Conservation (phyloP, 805 yeast species). For the Ogataea pignaliae region DNA sequence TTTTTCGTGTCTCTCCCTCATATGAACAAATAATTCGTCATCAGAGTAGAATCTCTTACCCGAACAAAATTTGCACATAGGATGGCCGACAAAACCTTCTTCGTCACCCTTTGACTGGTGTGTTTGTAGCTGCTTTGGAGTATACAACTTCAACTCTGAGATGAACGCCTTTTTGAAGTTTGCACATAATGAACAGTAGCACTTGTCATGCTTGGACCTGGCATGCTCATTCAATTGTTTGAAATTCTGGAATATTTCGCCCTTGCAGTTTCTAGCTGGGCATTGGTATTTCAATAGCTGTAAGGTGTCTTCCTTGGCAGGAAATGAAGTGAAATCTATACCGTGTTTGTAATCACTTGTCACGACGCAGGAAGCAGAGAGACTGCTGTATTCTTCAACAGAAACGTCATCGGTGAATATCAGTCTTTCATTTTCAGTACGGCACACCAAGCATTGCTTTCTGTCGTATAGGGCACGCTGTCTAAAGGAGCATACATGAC, state of each 20-base stretch:
- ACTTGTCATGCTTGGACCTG: conserved; percentile 55
- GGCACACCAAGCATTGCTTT: conserved; percentile 75
- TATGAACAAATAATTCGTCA: conserved; percentile 79
- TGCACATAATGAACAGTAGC: conserved; percentile 73
- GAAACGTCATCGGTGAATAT: conserved; percentile 53
- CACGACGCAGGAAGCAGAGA: conserved; percentile 15
- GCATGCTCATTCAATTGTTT: conserved; percentile 63
- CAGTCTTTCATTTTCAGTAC: conserved; percentile 58
- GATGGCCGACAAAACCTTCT: conserved; percentile 83
- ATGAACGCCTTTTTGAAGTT: conserved; percentile 74
- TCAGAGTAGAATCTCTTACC: conserved; percentile 76
- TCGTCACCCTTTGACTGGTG: conserved; percentile 77
- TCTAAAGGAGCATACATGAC: conserved; percentile 78
- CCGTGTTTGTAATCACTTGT: conserved; percentile 41
- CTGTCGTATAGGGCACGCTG: conserved; percentile 77
- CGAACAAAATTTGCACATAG: conserved; percentile 77
- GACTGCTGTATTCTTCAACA: conserved; percentile 30
- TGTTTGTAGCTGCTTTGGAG: conserved; percentile 53
- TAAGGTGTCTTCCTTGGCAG: conserved; percentile 45
- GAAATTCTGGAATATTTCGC: conserved; percentile 39
- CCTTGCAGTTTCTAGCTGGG: conserved; percentile 32
- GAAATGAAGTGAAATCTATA: conserved; percentile 53
- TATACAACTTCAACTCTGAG: conserved; percentile 59
- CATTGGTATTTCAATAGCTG: conserved; percentile 54
- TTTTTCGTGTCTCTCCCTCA: conserved; percentile 79